These are phyloP conservation scores for Schwanniomyces yamadae DNA, from an alignment of 805 yeast genomes.

Conservation along the genomic window DNA sequence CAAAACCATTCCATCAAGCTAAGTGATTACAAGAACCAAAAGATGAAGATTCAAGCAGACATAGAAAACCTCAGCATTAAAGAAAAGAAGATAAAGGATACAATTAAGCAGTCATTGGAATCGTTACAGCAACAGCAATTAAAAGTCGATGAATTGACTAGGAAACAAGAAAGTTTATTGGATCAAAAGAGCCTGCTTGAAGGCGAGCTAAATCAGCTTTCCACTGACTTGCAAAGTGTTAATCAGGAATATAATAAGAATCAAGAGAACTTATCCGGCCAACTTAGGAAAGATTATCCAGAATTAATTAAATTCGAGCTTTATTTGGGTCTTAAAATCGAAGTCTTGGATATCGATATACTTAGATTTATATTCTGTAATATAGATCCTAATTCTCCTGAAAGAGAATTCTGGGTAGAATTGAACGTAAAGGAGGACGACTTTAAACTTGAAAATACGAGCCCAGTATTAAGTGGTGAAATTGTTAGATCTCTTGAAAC, in stretches of 20 bases:
- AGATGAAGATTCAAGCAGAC: constrained; percentile 27
- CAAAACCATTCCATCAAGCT: constrained; percentile 32
- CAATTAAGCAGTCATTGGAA: constrained; percentile 24
- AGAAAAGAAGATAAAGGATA: constrained; percentile 26
- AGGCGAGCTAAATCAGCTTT: constrained; percentile 22
- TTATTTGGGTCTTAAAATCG: constrained; percentile 54
- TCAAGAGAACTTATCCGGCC: constrained; percentile 37
- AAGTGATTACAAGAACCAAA: constrained; percentile 30
- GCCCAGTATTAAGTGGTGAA: constrained; percentile 35
- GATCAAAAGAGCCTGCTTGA: constrained; percentile 24
- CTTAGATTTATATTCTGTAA: constrained; percentile 50
- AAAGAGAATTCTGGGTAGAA: constrained; percentile 42
- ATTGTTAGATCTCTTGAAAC: constrained; percentile 13
- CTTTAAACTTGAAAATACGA: constrained; percentile 35
- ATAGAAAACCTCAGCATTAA: constrained; percentile 27
- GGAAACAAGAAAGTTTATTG: constrained; percentile 34
- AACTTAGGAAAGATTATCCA: constrained; percentile 47
- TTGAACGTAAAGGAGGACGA: constrained; percentile 45
- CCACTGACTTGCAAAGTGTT: constrained; percentile 12
- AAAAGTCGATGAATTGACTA: constrained; percentile 32
- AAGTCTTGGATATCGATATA: constrained; percentile 46
- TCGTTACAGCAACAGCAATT: constrained; percentile 29
- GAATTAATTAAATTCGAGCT: constrained; percentile 54
- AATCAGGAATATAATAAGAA: constrained; percentile 22
- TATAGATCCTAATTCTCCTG: constrained; percentile 44